A percentile compares a stretch with the other conserved stretches of the same genome.
phyloP scores from a whole-genome alignment of 805 yeast species.

The Ogataea allantospora region DNA sequence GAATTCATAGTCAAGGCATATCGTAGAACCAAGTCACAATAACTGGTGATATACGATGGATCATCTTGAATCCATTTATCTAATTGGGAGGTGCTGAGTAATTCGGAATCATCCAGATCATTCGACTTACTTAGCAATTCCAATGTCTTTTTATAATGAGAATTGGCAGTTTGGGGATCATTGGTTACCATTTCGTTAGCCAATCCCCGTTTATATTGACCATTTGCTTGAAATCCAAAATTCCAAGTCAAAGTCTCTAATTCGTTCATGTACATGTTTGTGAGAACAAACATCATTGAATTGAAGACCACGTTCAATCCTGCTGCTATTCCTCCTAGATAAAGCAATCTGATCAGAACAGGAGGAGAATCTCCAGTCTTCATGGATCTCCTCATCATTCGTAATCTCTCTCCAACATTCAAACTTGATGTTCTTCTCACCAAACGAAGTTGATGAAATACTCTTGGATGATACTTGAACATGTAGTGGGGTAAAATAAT shows the following conservation, averaged over 20 bases:
- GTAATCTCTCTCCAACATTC: slow-evolving; percentile 33
- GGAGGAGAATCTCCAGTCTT: slow-evolving; percentile 39
- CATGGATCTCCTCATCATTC: slow-evolving; percentile 24
- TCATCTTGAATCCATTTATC: slow-evolving; percentile 32
- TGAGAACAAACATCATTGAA: slow-evolving; percentile 33
- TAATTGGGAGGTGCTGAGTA: slow-evolving; percentile 22
- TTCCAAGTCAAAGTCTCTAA: slow-evolving; percentile 29
- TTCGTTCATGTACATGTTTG: slow-evolving; percentile 29
- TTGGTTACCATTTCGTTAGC: slow-evolving; percentile 38
- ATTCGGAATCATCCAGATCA: slow-evolving; percentile 20
- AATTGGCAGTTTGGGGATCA: slow-evolving; percentile 35
- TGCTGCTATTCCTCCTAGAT: slow-evolving; percentile 42
- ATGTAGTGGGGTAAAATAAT: neutral
- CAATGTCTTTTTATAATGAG: slow-evolving; percentile 32
- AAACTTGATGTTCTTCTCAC: slow-evolving; percentile 21
- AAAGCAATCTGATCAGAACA: slow-evolving; percentile 43
- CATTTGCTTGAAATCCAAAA: slow-evolving; percentile 30
- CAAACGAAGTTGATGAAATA: neutral
- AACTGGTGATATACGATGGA: slow-evolving; percentile 32
- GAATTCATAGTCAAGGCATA: slow-evolving; percentile 36
- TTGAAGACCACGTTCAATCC: slow-evolving; percentile 38
- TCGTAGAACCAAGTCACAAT: slow-evolving; percentile 39
- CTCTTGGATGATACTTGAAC: neutral
- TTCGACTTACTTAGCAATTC: slow-evolving; percentile 32
- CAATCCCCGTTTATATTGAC: slow-evolving; percentile 36